These are phyloP conservation scores for Globisporangium carolinianum DNA, from an alignment of 352 stramenopile species.

Conservation along the genomic window DNA sequence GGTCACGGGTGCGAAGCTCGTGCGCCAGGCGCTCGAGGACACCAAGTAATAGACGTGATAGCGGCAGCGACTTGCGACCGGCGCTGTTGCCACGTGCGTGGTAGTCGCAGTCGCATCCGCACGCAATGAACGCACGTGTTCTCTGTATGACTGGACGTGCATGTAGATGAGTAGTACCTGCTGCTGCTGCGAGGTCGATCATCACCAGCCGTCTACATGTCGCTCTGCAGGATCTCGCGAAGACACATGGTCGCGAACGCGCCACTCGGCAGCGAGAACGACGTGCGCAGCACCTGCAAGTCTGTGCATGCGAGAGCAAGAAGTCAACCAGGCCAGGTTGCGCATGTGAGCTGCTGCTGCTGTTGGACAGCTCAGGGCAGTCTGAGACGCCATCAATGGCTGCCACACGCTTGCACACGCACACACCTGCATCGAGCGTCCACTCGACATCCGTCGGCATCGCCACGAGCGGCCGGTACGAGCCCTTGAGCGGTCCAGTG, in stretches of 20 bases:
- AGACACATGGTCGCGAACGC: constrained; percentile 80
- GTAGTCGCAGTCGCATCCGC: no score
- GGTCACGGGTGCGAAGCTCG: constrained; percentile 88
- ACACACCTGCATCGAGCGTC: constrained; percentile 20
- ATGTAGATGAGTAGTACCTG: no score
- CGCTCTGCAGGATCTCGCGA: constrained; percentile 47
- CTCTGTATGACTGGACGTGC: no score
- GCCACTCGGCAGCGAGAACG: constrained; percentile 54
- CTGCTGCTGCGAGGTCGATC: no score
- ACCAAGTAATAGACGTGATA: constrained; percentile 20
- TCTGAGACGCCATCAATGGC: no score
- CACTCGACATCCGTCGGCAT: constrained; percentile 38
- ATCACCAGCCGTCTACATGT: constrained; percentile 18
- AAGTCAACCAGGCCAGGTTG: neutral
- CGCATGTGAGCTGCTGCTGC: no score
- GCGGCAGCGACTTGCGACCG: no score
- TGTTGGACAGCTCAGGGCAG: no score
- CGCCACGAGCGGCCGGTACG: constrained; percentile 47
- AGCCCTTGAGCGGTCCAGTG: constrained; percentile 44
- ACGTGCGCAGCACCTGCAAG: constrained; percentile 18
- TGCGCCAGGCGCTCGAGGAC: constrained; percentile 79
- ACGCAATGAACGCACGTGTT: no score
- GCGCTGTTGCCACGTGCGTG: no score
- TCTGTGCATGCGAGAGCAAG: neutral
- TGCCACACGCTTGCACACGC: neutral